These are phyloP conservation scores for Ceratocystis colombiana DNA, from an alignment of 2,329 filamentous ascomycete genomes.

Conservation along the genomic window DNA sequence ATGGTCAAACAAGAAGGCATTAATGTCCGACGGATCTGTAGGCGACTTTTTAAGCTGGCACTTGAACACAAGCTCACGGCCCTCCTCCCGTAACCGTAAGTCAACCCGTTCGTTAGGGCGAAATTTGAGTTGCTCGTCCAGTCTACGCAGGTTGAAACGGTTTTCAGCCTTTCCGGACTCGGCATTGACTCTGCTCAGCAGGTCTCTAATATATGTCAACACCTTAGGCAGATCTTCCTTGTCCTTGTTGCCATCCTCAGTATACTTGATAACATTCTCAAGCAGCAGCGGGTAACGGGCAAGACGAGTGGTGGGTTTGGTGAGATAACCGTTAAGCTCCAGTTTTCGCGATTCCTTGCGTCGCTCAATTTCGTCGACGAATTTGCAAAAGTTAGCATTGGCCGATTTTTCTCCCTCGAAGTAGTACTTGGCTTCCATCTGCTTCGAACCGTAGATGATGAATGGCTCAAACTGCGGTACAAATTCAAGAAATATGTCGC, in stretches of 20 bases:
- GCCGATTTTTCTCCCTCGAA: conserved; percentile 90
- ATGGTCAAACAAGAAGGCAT: conserved; percentile 92
- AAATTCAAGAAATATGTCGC: conserved; percentile 88
- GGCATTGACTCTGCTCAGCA: conserved; percentile 78
- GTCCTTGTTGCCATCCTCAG: conserved; percentile 69
- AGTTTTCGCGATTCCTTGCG: conserved; percentile 94
- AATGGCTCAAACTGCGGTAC: conserved; percentile 92
- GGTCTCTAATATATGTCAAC: conserved; percentile 73
- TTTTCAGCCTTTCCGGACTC: conserved; percentile 97
- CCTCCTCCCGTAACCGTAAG: conserved; percentile 85
- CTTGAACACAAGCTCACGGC: conserved; percentile 88
- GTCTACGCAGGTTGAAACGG: conserved; percentile 83
- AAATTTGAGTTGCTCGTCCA: conserved; percentile 89
- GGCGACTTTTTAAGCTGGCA: conserved; percentile 86
- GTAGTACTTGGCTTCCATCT: conserved; percentile 93
- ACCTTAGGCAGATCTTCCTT: conserved; percentile 88
- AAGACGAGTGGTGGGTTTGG: conserved; percentile 90
- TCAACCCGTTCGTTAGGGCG: conserved; percentile 83
- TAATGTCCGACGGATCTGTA: conserved; percentile 79
- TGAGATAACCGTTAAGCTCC: conserved; percentile 93
- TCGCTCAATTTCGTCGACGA: conserved; percentile 92
- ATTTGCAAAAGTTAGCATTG: conserved; percentile 76
- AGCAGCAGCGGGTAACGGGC: conserved; percentile 87
- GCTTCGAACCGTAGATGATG: conserved; percentile 90
- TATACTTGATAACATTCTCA: conserved; percentile 86